Base-by-base conservation (phyloP, 2,329 filamentous ascomycete species). In the Clarireedia homoeocarpa region DNA sequence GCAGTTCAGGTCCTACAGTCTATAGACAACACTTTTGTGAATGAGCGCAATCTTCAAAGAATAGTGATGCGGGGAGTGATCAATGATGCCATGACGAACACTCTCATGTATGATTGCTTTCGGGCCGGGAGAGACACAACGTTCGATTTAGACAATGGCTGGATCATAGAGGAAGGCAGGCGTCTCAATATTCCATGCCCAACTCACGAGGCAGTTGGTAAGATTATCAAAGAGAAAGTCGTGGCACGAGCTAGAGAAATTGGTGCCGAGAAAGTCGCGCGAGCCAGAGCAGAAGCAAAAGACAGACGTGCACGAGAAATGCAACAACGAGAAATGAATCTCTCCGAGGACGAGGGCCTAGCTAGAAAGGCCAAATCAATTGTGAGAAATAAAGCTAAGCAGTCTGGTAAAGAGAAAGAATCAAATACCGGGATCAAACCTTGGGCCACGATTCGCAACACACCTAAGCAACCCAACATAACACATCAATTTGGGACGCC, bases 111-210 rank as follows among this genome's bases (percentile, higher is more conserved):
- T 20, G 34, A 48, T 20, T 39, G 51, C 38, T 39, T 53, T 6
- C n/a, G 47, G 5, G 15, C 20, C 6, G 51, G 42, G 12, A 24
- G 20, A 15, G 10, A 17, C 42, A 53, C 51, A 5, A 53, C 36
- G 12, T 14, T 48, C 17, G 51, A 53, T 34, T 7, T 53, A 20
- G 51, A 53, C 42, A 53, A 53, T 6, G 51, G 42, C 10, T 53
- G 30, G 30, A 47, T 53, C 30, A 53, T 48, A 48, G 38, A 38
- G 10, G 23, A 48, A 47, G 51, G 42, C 36, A 39, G 9, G 1
- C 30, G 51, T n/a, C 30, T 20, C 30, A 10, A 30, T 9, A 3
- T 38, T 38, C 36, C 36, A 10, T 38, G 36, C 27, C 51, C 42
- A 1, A 27, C 20, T 4, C 42, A 53, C 47, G n/a, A 9, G 2